These are phyloP conservation scores for Penicillium daleae DNA, from an alignment of 495 filamentous ascomycete genomes.

Conservation along the genomic window DNA sequence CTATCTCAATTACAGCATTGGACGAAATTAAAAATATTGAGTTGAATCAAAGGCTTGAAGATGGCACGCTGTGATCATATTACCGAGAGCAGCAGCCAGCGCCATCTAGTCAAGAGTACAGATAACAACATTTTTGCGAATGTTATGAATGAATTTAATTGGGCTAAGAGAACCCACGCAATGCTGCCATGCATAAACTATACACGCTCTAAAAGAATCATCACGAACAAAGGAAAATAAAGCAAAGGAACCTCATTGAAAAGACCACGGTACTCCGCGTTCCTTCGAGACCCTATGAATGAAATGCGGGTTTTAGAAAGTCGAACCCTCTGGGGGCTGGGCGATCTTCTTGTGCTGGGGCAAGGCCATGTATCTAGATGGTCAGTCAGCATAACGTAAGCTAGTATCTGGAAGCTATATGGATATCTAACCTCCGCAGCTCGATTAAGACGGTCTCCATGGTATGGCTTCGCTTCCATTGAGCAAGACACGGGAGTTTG, in stretches of 20 bases:
- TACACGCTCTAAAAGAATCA: constrained; percentile 44
- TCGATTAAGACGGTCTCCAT: constrained; percentile 95
- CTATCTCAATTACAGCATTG: neutral
- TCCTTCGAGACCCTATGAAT: constrained; percentile 26
- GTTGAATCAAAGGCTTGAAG: neutral
- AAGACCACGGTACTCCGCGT: constrained; percentile 41
- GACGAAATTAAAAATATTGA: neutral
- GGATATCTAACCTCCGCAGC: constrained; percentile 66
- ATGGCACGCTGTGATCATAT: neutral
- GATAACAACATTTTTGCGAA: neutral
- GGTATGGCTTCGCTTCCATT: constrained; percentile 87
- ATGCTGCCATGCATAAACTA: constrained; percentile 48
- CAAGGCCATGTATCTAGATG: constrained; percentile 86
- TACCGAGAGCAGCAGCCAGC: neutral
- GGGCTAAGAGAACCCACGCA: constrained; percentile 34
- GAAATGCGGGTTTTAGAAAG: constrained; percentile 52
- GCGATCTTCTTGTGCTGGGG: constrained; percentile 92
- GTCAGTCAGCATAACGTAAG: constrained; percentile 8
- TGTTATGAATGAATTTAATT: constrained; percentile 25
- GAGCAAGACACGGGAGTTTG: constrained; percentile 78
- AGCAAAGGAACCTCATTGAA: constrained; percentile 32
- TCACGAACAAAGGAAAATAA: constrained; percentile 21
- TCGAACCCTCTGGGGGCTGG: constrained; percentile 88
- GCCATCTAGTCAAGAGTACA: neutral
- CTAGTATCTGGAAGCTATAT: neutral